A percentile compares a stretch with the other conserved stretches of the same genome.
Evolutionary conservation across 2,329 filamentous ascomycete genomes (phyloP).

Genomic region (Myriosclerotinia scirpicola): DNA sequence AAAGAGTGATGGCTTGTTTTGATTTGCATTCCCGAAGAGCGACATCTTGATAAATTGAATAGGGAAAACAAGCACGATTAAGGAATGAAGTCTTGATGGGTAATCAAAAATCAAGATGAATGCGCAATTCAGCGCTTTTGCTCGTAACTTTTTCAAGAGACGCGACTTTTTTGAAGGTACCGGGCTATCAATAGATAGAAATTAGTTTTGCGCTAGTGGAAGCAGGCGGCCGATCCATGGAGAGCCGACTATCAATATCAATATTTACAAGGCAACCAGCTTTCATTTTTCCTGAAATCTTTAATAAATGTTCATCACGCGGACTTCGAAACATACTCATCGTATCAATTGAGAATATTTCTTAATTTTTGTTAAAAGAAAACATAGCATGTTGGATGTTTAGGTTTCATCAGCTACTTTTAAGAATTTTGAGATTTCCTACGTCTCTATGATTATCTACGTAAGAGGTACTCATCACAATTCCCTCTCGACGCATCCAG

Average conservation of each 20-base stretch:
- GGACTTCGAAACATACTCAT: too few species aligned
- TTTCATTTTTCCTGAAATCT: too few species aligned
- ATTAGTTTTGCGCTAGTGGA: constrained; percentile 19
- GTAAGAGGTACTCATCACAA: not conserved
- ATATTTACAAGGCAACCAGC: too few species aligned
- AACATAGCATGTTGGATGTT: not conserved
- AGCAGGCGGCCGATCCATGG: too few species aligned
- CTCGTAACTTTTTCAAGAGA: constrained; percentile 16
- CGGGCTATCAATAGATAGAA: not conserved
- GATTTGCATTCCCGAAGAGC: constrained; percentile 19
- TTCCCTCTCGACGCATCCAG: not conserved
- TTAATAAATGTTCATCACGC: too few species aligned
- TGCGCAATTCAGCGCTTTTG: not conserved
- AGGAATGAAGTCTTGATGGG: not conserved
- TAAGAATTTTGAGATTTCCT: not conserved
- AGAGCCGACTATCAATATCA: too few species aligned
- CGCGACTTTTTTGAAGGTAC: constrained; percentile 20
- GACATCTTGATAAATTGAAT: constrained; percentile 12
- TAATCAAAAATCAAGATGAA: not conserved
- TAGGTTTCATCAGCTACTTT: not conserved
- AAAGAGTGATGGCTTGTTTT: constrained; percentile 19
- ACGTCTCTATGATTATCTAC: not conserved
- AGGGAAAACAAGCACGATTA: not conserved
- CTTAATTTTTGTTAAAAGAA: not conserved
- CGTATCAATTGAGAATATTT: not conserved